Evolutionary conservation across 495 filamentous ascomycete species (phyloP), one percentile per base, ranked within the genome.

Genomic region (Penicillium ucsense): DNA sequence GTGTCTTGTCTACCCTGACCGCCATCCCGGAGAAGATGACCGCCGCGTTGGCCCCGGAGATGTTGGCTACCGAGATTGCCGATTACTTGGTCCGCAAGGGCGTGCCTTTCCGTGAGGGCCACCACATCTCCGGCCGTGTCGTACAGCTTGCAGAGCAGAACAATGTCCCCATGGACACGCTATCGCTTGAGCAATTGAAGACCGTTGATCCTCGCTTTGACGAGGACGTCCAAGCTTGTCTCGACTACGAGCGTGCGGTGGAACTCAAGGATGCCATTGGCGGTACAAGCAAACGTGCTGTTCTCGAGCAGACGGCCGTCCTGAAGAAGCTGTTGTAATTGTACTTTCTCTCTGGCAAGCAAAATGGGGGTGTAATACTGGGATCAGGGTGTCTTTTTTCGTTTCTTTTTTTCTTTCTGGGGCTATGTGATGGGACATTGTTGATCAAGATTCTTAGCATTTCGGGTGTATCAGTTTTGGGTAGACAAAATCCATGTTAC

Each of bases 61-160:
- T 88, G 83, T 77, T 87, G 12, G 83, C 81, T 32, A 88, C 84
- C 20, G 89, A 95, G 56, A 72, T 95, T 36, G 91, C 90, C 20
- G 90, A 95, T 60, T 95, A 94, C 65, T 76, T 95, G 4, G 91
- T 95, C 35, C 78, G 87, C 54, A 91, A 92, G 75, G 88, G 88
- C 34, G 85, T 92, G 20, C 84, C 75, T 10, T 78, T 78, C 63
- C 72, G 74, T 38, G 85, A 94, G 71, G 87, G 88, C 1, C 89
- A 95, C 71, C 89, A 94, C 67, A 89, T 95, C 62, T 85, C 84
- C 3, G 91, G 91, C 8, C 80, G 78, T 38, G 70, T 87, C 6
- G 90, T 95, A 9, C 81, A 82, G 35, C 66, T 86, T 31, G 82
- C 82, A 0, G 89, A 95, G 72, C 67, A 84, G 54, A 71, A 75